Evolutionary conservation across 768 basidiomycete species (phyloP).

Genomic region (Trametes cinnabarina): DNA sequence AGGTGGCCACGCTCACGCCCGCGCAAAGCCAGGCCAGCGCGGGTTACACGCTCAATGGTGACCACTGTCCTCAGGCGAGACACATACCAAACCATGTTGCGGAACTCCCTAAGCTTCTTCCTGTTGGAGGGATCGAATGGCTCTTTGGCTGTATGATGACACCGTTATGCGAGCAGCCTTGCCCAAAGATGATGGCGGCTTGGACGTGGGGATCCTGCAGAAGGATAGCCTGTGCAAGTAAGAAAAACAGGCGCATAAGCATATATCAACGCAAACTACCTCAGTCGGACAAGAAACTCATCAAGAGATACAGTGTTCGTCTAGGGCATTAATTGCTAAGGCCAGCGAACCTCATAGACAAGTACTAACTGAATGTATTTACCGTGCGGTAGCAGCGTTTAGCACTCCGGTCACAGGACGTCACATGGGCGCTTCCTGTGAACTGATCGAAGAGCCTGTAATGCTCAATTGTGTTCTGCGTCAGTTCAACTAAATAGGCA

Average conservation of each 20-base stretch:
- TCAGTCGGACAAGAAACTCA: neutral
- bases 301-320: constrained; percentile 3
- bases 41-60: too few species aligned
- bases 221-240: constrained; percentile 35
- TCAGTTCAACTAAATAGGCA: too few species aligned
- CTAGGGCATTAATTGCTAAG: neutral
- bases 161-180: constrained; percentile 39
- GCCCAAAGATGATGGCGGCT: constrained; percentile 40
- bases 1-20: too few species aligned
- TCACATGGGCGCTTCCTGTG: too few species aligned
- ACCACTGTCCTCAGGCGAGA: too few species aligned
- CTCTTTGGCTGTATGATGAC: constrained; percentile 38
- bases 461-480: too few species aligned
- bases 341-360: too few species aligned
- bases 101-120: constrained; percentile 10
- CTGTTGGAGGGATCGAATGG: constrained; percentile 31
- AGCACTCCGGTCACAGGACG: too few species aligned
- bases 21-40: too few species aligned
- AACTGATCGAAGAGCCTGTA: too few species aligned
- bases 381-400: too few species aligned
- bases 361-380: too few species aligned
- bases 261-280: neutral
- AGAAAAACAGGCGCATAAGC: neutral
- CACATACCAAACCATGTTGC: constrained; percentile 14
- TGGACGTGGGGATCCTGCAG: constrained; percentile 33